Base-by-base conservation (phyloP, 2,329 filamentous ascomycete species). In the Colletotrichum eleusines region DNA sequence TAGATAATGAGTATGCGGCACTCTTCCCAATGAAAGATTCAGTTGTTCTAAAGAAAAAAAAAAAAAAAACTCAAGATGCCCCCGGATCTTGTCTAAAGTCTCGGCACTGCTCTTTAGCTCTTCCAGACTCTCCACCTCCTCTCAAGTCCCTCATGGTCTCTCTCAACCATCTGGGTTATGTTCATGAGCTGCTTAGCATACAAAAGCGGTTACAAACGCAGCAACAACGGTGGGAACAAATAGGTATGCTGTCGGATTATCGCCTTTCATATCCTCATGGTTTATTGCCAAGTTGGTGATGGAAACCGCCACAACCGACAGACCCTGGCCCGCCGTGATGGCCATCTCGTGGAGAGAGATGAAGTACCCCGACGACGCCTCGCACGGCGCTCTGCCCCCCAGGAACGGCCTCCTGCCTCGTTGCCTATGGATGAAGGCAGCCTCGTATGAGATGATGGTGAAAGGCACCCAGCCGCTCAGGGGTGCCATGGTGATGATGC, bases 331-430 rank as follows among this genome's bases (percentile, higher is more conserved):
- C 3, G 26, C 2, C 1, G 59, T 62, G 8, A 62, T 51, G 33
- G 59, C 31, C 28, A 62, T 51, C 59, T 62, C 59, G 33, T 62
- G 44, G 16, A 62, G n/a, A 50, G 59, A 50, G 18, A 62, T 8
- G n/a, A n/a, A n/a, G n/a, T n/a, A n/a, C n/a, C n/a, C n/a, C n/a
- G n/a, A n/a, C n/a, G n/a, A n/a, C n/a, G n/a, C n/a, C n/a, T n/a
- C n/a, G n/a, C n/a, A n/a, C n/a, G n/a, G n/a, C n/a, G n/a, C n/a
- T n/a, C n/a, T n/a, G n/a, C n/a, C n/a, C n/a, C n/a, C n/a, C n/a
- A n/a, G n/a, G n/a, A n/a, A n/a, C n/a, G n/a, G n/a, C n/a, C n/a
- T n/a, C n/a, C 9, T 4, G 23, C 35, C 26, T 42, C 54, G 11
- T n/a, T 63, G 35, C 54, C 48, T 28, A 23, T 63, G 61, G 5